These are phyloP conservation scores for Boletus tomentosulus DNA, from an alignment of 768 basidiomycete genomes.

Conservation along the genomic window DNA sequence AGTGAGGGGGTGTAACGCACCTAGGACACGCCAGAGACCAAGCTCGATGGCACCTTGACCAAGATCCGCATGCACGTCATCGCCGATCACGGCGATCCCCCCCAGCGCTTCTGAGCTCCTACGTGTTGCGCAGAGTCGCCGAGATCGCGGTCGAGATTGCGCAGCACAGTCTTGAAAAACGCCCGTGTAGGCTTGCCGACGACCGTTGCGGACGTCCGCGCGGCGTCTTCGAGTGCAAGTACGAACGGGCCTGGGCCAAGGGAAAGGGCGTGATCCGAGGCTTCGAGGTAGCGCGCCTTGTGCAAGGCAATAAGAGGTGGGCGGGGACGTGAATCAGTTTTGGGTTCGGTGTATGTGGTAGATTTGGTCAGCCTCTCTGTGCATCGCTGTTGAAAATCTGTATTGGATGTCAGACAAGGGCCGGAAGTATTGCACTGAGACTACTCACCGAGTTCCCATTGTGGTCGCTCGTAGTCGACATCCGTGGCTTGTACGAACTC, in stretches of 20 bases:
- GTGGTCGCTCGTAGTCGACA: too few species aligned
- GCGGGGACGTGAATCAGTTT: not conserved
- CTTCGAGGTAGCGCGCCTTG: constrained; percentile 49
- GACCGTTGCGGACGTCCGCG: constrained; percentile 43
- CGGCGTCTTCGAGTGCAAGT: constrained; percentile 53
- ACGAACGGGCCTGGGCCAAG: constrained; percentile 73
- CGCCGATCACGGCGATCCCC: constrained; percentile 53
- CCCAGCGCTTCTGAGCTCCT: not conserved
- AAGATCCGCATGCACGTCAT: constrained; percentile 62
- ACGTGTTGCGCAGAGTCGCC: not conserved
- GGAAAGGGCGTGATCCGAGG: constrained; percentile 45
- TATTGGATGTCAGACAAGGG: too few species aligned
- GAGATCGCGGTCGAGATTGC: constrained; percentile 33
- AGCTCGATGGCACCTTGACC: constrained; percentile 59
- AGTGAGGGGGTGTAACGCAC: constrained; percentile 33
- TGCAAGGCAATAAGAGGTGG: constrained; percentile 56
- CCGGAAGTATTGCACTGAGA: too few species aligned
- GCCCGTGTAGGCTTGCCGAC: constrained; percentile 60
- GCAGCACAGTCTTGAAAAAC: constrained; percentile 59
- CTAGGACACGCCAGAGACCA: constrained; percentile 58
- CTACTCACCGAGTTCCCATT: too few species aligned
- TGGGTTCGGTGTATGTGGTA: not conserved
- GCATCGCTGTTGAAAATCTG: too few species aligned
- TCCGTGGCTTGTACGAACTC: too few species aligned
- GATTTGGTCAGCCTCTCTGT: too few species aligned